Percentiles rank a stretch among this genome's conserved stretches.
Evolutionary conservation across 2,329 filamentous ascomycete species (phyloP).

Genomic region (Fusarium oxysporum): DNA sequence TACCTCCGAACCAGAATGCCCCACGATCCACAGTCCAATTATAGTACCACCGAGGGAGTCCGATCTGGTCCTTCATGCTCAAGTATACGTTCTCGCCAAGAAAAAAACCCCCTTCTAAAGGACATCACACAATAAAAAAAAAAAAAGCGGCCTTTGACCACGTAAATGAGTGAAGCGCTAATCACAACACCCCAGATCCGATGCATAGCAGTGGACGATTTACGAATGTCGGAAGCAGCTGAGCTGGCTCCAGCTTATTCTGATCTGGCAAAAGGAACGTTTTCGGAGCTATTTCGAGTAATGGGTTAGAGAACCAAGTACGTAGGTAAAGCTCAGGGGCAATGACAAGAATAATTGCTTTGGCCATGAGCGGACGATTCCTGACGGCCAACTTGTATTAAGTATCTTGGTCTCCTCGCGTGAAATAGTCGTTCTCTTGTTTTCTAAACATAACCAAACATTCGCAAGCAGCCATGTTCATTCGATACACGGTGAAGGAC

Average conservation of each 20-base stretch:
- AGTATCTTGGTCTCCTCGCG: not conserved
- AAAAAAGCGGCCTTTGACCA: no score
- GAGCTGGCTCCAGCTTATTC: not conserved
- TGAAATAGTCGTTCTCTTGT: not conserved
- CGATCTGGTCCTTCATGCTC: no score
- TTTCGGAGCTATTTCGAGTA: not conserved
- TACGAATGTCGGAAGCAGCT: not conserved
- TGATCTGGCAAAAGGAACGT: not conserved
- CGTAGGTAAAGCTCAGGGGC: not conserved
- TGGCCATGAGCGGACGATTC: not conserved
- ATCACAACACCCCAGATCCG: not conserved
- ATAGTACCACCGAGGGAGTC: no score
- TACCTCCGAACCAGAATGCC: no score
- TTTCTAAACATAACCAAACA: not conserved
- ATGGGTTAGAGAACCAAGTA: not conserved
- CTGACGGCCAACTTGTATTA: not conserved
- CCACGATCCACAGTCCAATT: no score
- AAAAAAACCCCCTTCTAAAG: no score
- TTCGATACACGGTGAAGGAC: not conserved
- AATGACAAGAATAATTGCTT: not conserved
- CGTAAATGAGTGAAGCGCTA: not conserved
- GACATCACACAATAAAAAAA: no score
- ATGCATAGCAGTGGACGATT: not conserved
- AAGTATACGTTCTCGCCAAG: no score
- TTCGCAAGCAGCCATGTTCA: not conserved